Base-by-base conservation (phyloP, 2,329 filamentous ascomycete genomes). In the Septoria petroselini region DNA sequence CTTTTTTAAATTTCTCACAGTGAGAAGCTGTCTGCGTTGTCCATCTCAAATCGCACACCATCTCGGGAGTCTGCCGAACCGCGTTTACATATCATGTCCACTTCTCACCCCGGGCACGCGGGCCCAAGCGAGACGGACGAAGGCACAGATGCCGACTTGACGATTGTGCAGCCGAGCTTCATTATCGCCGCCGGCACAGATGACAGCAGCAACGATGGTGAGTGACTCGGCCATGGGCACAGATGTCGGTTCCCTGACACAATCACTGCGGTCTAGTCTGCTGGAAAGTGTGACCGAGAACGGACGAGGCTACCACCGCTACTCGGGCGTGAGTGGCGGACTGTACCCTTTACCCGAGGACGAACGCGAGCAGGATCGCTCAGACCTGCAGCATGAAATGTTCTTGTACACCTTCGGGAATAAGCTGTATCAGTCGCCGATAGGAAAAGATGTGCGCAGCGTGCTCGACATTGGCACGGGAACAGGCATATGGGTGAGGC, bases 391-490 rank as follows among this genome's bases (percentile, higher is more conserved):
- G 42, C 61, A 64, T 44, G 55, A 62, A 21, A 58, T 70, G 19
- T 65, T 66, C 29, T 43, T 40, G 27, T 45, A 58, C 7, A 50
- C 54, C 21, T 42, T 63, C 39, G 53, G 55, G 23, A 61, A 60
- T 18, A 48, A 57, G 27, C 65, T 76, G 15, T 68, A 70, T 54
- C 60, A 71, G 4, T 70, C 70, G 1, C 74, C 75, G 1, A 59
- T 74, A 6, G 43, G 29, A 14, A 38, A 56, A 3, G 61, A 64
- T 3, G 68, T 69, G 1, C 64, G 66, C 25, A 66, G 68, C 17
- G 71, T 77, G 11, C 65, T 78, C n/a, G 76, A 77, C 58, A 58
- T 76, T 17, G 75, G 74, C 7, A 76, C 73, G 0, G 74, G 73
- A 5, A 74, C 70, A 3, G 73, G 73, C 9, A 67, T 77, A 35